These are phyloP conservation scores for Pichia sp. DNA, from an alignment of 1,139 yeast genomes.

Conservation along the genomic window DNA sequence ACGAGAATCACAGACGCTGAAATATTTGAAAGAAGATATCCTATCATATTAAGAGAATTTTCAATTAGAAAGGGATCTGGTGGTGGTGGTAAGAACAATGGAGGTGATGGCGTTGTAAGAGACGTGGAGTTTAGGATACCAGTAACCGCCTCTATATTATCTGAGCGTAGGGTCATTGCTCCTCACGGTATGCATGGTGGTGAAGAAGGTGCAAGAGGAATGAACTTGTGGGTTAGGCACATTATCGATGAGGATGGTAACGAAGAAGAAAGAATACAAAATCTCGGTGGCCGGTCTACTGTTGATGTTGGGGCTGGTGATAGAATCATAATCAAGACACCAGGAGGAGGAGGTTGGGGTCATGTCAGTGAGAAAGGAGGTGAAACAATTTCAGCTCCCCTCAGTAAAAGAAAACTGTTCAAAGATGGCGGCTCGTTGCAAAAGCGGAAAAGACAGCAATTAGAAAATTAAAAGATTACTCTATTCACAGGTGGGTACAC, in stretches of 20 bases:
- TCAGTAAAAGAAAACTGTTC: constrained; percentile 1
- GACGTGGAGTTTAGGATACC: constrained; percentile 36
- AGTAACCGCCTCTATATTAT: constrained; percentile 35
- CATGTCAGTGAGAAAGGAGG: constrained; percentile 5
- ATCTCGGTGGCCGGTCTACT: constrained; percentile 30
- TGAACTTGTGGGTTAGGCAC: constrained; percentile 37
- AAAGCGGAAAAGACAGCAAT: constrained; percentile 24
- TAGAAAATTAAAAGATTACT: constrained; percentile 21
- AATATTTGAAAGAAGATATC: constrained; percentile 37
- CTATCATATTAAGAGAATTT: constrained; percentile 35
- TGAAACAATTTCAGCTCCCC: not conserved
- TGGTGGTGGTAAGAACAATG: constrained; percentile 33
- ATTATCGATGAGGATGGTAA: constrained; percentile 19
- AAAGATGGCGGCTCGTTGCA: constrained; percentile 25
- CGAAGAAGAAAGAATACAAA: constrained; percentile 21
- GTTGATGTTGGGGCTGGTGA: constrained; percentile 39
- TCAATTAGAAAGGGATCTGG: constrained; percentile 31
- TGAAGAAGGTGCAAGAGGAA: constrained; percentile 38
- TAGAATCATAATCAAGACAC: constrained; percentile 41
- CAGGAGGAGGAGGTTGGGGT: constrained; percentile 54
- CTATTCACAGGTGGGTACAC: not conserved
- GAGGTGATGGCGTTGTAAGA: constrained; percentile 38
- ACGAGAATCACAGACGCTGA: constrained; percentile 39
- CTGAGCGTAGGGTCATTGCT: constrained; percentile 36
- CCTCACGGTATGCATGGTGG: constrained; percentile 39